Base-by-base conservation (phyloP, 2,329 filamentous ascomycete genomes). In the Truncatella angustata region DNA sequence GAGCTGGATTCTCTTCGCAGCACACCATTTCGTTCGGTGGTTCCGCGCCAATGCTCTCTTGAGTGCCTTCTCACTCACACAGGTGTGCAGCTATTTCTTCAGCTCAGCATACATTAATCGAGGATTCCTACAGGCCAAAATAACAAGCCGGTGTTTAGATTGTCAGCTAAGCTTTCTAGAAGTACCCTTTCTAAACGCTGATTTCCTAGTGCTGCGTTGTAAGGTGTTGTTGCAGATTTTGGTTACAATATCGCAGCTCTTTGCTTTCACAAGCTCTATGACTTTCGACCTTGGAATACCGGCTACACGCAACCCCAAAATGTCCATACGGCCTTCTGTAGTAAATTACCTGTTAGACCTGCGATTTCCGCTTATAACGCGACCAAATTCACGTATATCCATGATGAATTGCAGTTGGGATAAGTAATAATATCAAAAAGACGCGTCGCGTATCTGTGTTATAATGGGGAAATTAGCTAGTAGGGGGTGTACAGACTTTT, bases 311-410 rank as follows among this genome's bases (percentile, higher is more conserved):
- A 12, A 6, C 3, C 18, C 36, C 4, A 39, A 10, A 2, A 39
- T 39, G 3, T 16, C 36, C 14, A 12, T 12, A 39, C 36, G 36
- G 16, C 7, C 36, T 20, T 39, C 18, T 11, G 36, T 4, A 20
- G 5, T 39, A 20, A 18, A 39, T 5, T 39, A 16, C 4, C 36
- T 20, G 5, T 39, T 23, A 10, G 3, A 10, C 7, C 36, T 21
- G 36, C 36, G 36, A 39, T 39, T 39, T 39, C 36, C 36, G 36
- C 36, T 39, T 39, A 39, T 39, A 39, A 11, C 36, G 36, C 18
- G 20, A 4, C 36, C 16, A 18, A 39, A 39, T 39, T 39, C 1
- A 39, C 36, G 36, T 39, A 39, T 11, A 39, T 39, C 36, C 5
- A 39, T 39, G n/a, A 21, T 12, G 16, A 39, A 20, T 39, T 23